phyloP scores from a whole-genome alignment of 129 eudicot species.

The Apium graveolens region DNA sequence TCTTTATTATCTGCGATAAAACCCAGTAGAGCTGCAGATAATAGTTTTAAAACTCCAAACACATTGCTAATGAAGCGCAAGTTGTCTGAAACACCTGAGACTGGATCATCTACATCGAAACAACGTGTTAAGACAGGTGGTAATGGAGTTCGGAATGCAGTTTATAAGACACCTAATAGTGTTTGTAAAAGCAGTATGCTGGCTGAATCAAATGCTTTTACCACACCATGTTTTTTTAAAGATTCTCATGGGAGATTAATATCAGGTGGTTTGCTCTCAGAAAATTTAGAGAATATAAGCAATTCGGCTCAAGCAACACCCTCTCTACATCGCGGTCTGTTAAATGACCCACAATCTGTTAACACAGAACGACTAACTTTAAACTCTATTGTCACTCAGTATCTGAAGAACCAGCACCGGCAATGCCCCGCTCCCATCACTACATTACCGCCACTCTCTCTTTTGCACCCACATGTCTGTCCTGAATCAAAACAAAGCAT shows the following conservation, averaged over 20 bases:
- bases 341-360: conserved; percentile 42
- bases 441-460: conserved; percentile 94
- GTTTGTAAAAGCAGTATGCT: conserved; percentile 23
- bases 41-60: conserved; percentile 32
- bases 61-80: conserved; percentile 53
- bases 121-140: conserved; percentile 34
- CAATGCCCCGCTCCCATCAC: conserved; percentile 98
- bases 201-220: conserved; percentile 21
- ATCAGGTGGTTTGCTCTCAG: conserved; percentile 32
- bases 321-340: conserved; percentile 35
- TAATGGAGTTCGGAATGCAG: conserved; percentile 26
- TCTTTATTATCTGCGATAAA: conserved; percentile 15
- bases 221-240: conserved; percentile 26
- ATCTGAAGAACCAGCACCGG: conserved; percentile 90
- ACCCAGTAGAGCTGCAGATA: conserved; percentile 23
- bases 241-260: conserved; percentile 21
- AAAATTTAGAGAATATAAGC: conserved; percentile 40
- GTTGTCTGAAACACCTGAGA: conserved; percentile 31
- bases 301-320: conserved; percentile 22
- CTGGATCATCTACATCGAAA: conserved; percentile 12
- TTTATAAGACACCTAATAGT: conserved; percentile 25
- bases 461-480: conserved; percentile 93
- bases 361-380: conserved; percentile 60
- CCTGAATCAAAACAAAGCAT: conserved; percentile 88
- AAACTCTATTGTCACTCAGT: conserved; percentile 78